Base-by-base conservation (phyloP, 2,329 filamentous ascomycete genomes). In the Mycosphaerella arachidis region DNA sequence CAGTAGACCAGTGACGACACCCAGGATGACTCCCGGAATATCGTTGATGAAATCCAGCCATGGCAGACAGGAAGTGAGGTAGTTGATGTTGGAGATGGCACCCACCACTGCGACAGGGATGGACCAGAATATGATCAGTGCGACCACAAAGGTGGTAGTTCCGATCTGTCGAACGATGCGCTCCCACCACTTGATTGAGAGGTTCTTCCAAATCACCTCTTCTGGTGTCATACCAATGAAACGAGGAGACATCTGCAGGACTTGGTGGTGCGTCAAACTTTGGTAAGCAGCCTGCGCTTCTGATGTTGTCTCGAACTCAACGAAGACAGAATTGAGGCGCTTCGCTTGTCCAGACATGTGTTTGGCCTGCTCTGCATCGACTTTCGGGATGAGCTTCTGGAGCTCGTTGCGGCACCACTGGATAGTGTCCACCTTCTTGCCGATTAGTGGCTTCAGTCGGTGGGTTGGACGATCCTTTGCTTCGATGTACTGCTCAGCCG, bases 401-500 rank as follows among this genome's bases (percentile, higher is more conserved):
- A 97, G 84, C 74, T 95, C 89, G 1, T 82, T 79, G 55, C 94
- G 89, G 64, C 86, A 89, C 89, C 90, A 97, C 63, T 93, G 86
- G 74, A 99, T 97, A 0, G 92, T 94, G 76, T 99, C 94, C 16
- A 97, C 92, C 74, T 96, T 94, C 72, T 91, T 87, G 66, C 92
- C 90, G 66, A 92, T 83, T 51, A 90, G 80, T 50, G 88, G 79
- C 72, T 88, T 90, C 57, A 87, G 78, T 35, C 85, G 85, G 72
- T 96, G 92, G 1, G 88, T 86, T 1, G 92, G 92, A 48, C 92
- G 84, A 67, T 91, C 82, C 74, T 90, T 88, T 9, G 80, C 78
- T 16, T 86, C 81, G 43, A 96, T 78, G 86, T 89, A 96, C 65
- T 86, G 87, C 13, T 86, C 85, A 12, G 90, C 89, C 40, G 91